Base-by-base conservation (phyloP, 2,329 filamentous ascomycete species). In the Teratosphaeria viscida region DNA sequence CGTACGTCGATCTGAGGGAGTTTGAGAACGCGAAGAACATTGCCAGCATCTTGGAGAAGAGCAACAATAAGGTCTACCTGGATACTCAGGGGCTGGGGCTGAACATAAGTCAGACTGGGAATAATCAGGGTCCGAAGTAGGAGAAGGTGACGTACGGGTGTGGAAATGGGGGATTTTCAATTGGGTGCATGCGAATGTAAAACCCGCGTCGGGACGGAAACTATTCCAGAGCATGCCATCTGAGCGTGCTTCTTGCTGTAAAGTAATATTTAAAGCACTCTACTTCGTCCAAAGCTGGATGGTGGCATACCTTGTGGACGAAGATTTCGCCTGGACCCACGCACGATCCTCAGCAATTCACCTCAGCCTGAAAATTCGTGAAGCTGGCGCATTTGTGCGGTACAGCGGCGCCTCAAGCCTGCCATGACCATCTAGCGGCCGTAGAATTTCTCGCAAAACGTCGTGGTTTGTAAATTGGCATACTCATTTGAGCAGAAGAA, bases 1-100 rank as follows among this genome's bases (percentile, higher is more conserved):
- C 90, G 65, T 99, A 99, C 75, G 85, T 99, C 64, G 94, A 97
- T 77, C 84, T 99, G 73, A 90, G 95, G 79, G 94, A 95, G 82
- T 95, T 99, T 70, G 94, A 99, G 80, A 99, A 96, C 71, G 94
- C 94, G 6, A 84, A 90, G 66, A 82, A 85, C 60, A 95, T 99
- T 76, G 94, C 94, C n/a, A 76, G 82, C 67, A 86, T 95, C 67
- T 75, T 99, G 69, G 90, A 96, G 76, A 90, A 95, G 75, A 82
- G 89, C 74, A 86, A 86, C 79, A 99, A 99, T 81, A 94, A 94
- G 78, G 81, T 99, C 68, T 90, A 96, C 77, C 82, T 99, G 64
- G 94, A 99, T 72, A 84, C 90, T 6, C 87, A 94, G 74, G 94
- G 92, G 53, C 78, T 99, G 69, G 94, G 94, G 56, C 78, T 99